phyloP scores from a whole-genome alignment of 2,329 filamentous ascomycete genomes.

The Phialophora verrucosa region DNA sequence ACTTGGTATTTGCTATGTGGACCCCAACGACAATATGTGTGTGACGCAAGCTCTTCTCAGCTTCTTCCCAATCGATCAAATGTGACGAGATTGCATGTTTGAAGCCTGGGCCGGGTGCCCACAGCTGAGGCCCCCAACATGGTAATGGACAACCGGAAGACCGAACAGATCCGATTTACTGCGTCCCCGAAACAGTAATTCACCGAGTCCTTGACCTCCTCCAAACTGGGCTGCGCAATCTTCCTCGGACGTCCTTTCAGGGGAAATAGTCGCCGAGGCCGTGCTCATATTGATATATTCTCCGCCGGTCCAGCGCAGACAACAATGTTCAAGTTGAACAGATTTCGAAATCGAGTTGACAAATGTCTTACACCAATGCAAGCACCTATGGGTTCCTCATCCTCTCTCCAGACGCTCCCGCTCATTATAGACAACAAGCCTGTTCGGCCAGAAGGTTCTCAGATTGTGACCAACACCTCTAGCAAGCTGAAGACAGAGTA shows the following conservation, averaged over 20 bases:
- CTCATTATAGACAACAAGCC: conserved; percentile 23
- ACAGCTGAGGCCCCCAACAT: too few species aligned
- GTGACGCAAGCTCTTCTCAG: too few species aligned
- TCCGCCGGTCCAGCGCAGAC: background rate
- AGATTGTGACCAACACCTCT: conserved; percentile 9
- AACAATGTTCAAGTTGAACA: background rate
- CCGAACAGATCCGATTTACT: background rate
- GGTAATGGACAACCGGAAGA: too few species aligned
- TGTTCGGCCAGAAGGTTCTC: conserved; percentile 5
- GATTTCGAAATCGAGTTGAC: background rate
- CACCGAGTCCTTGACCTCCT: background rate
- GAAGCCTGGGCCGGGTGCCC: too few species aligned
- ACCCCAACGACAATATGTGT: too few species aligned
- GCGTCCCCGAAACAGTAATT: conserved; percentile 5
- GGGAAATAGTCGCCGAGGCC: background rate
- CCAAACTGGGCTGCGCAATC: background rate
- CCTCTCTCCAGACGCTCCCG: conserved; percentile 11
- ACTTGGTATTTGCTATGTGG: too few species aligned
- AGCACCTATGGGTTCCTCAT: background rate
- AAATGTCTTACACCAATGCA: background rate
- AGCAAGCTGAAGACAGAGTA: conserved; percentile 10
- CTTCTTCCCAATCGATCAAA: too few species aligned
- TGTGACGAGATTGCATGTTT: too few species aligned
- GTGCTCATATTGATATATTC: background rate
- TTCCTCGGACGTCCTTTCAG: background rate